Evolutionary conservation across 2,329 filamentous ascomycete species (phyloP).

Genomic region (Arachnopeziza araneosa): DNA sequence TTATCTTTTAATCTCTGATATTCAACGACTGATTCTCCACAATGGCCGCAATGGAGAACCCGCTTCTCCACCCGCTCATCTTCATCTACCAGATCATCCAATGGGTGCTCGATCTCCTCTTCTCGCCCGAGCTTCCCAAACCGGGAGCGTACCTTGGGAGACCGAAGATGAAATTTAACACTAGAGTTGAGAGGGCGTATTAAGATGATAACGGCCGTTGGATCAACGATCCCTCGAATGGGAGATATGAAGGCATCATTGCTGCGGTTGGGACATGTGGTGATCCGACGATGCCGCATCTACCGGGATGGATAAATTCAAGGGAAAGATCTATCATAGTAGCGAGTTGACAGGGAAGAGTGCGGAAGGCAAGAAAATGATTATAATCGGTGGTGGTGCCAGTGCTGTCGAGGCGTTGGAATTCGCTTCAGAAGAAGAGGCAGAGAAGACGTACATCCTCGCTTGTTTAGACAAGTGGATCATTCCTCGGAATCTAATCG

Average conservation of each 20-base stretch:
- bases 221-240: constrained; percentile 68
- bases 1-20: too few relatives aligned
- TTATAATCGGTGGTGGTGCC: constrained; percentile 73
- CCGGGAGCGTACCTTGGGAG: constrained; percentile 50
- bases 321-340: constrained; percentile 69
- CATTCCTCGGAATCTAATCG: constrained; percentile 71
- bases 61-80: constrained; percentile 47
- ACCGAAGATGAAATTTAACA: constrained; percentile 65
- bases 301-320: constrained; percentile 69
- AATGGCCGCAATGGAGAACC: constrained; percentile 29
- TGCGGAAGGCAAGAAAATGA: constrained; percentile 68
- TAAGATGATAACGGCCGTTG: constrained; percentile 64
- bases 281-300: constrained; percentile 64
- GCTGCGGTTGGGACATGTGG: constrained; percentile 77
- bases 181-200: constrained; percentile 62
- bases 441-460: constrained; percentile 65
- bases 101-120: constrained; percentile 55
- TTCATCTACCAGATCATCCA: constrained; percentile 62
- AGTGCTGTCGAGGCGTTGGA: constrained; percentile 79
- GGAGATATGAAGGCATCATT: constrained; percentile 73
- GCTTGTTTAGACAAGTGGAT: constrained; percentile 82
- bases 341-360: constrained; percentile 67
- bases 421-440: constrained; percentile 63
- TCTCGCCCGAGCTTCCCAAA: constrained; percentile 65
- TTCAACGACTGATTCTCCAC: background rate